Conservation (phyloP, 805 yeast species). For the Ogataea neopini region DNA sequence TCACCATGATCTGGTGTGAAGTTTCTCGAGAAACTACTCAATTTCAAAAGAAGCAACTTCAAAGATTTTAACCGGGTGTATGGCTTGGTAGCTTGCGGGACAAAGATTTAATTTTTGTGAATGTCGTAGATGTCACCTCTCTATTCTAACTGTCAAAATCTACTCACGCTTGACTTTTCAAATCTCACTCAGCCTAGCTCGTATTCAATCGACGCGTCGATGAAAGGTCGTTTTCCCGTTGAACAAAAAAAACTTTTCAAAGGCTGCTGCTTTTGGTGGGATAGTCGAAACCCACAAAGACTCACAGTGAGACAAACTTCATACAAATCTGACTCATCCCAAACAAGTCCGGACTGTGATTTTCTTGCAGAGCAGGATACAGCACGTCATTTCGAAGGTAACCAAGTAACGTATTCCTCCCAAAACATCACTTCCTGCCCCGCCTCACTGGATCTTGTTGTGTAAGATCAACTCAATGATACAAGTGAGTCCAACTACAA, state of each 20-base stretch:
- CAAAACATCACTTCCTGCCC: neutral
- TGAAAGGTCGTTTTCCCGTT: neutral
- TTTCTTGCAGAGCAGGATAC: neutral
- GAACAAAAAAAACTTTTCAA: constrained; percentile 4
- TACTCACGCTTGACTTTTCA: neutral
- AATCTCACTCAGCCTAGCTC: neutral
- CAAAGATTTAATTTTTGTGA: neutral
- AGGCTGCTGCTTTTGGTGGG: constrained; percentile 4
- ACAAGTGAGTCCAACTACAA: constrained; percentile 4
- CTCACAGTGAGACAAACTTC: neutral
- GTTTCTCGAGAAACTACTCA: neutral
- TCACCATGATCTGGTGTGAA: constrained; percentile 11
- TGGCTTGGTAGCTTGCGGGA: too few species aligned
- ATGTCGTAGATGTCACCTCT: neutral
- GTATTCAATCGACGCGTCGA: constrained; percentile 4
- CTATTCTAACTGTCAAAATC: too few species aligned
- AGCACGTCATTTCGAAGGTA: neutral
- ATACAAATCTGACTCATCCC: neutral
- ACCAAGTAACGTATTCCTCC: too few species aligned
- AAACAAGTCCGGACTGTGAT: neutral
- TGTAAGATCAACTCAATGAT: constrained; percentile 6
- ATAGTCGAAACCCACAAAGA: neutral
- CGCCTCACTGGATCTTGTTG: neutral
- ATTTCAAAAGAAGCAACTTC: neutral
- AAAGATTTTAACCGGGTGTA: too few species aligned